phyloP scores from a whole-genome alignment of 2,329 filamentous ascomycete genomes.

The Cytospora leucostoma region DNA sequence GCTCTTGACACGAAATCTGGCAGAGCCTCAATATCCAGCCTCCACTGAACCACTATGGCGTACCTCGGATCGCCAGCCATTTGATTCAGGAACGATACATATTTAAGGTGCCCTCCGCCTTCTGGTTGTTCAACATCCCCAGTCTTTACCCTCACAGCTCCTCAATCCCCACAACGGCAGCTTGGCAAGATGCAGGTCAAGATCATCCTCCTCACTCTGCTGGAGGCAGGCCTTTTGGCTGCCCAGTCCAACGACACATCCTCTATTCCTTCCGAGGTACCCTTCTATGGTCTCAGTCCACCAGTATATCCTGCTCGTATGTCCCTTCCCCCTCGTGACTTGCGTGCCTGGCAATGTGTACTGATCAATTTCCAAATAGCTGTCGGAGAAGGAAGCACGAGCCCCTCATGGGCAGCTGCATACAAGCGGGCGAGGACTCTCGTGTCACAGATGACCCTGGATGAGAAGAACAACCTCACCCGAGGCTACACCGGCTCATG shows the following conservation, averaged over 20 bases:
- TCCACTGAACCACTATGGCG: too few relatives aligned
- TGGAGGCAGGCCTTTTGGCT: slow-evolving; percentile 17
- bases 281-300: slow-evolving; percentile 40
- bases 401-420: slow-evolving; percentile 38
- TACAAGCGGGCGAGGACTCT: slow-evolving; percentile 39
- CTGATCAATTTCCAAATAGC: slow-evolving; percentile 30
- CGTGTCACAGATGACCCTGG: slow-evolving; percentile 42
- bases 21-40: too few relatives aligned
- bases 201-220: slow-evolving; percentile 3
- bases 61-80: too few relatives aligned
- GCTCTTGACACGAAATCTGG: too few relatives aligned
- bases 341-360: too few relatives aligned
- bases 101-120: slow-evolving; percentile 1
- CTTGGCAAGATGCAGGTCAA: slow-evolving; percentile 24
- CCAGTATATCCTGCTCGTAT: slow-evolving; percentile 39
- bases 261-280: slow-evolving; percentile 33
- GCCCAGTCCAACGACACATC: slow-evolving; percentile 21
- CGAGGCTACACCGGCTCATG: slow-evolving; percentile 39
- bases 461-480: slow-evolving; percentile 44
- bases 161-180: background rate
- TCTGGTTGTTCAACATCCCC: background rate
- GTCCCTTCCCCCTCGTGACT: background rate
- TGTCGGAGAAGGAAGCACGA: slow-evolving; percentile 34
- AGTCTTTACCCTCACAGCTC: slow-evolving; percentile 2
- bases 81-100: background rate